Percentiles rank a stretch among this genome's conserved stretches.
Evolutionary conservation across 257 asterid genomes (phyloP).

Genomic region (Forsythia viridissima): DNA sequence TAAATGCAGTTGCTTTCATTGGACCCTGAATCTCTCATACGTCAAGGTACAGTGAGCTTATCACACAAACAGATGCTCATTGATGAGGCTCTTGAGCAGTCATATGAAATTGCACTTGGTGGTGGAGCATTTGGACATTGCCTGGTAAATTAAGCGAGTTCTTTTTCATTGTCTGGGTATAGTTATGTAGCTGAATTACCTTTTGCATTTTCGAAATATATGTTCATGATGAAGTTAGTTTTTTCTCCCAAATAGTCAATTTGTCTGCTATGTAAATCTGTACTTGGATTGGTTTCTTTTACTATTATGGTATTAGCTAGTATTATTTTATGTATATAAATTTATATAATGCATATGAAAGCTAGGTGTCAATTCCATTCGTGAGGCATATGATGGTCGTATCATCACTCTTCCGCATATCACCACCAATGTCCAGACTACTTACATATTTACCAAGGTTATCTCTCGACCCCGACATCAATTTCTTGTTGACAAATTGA

Average conservation of each 20-base stretch:
- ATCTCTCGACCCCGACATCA: too few relatives aligned
- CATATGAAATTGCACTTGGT: conserved; percentile 75
- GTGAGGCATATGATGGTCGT: too few relatives aligned
- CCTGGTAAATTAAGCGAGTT: conserved; percentile 50
- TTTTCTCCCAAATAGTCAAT: conserved; percentile 7
- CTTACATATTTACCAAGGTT: too few relatives aligned
- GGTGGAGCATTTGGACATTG: conserved; percentile 72
- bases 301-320: neutral
- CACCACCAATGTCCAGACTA: too few relatives aligned
- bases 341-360: neutral
- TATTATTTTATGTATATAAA: neutral
- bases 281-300: conserved; percentile 17
- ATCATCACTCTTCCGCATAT: too few relatives aligned
- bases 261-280: conserved; percentile 1
- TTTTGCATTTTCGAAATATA: neutral
- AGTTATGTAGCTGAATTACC: neutral
- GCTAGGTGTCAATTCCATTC: neutral
- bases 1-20: conserved; percentile 67
- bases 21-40: conserved; percentile 61
- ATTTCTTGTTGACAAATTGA: too few relatives aligned
- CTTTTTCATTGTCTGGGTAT: conserved; percentile 14
- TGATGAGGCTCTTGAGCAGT: conserved; percentile 58
- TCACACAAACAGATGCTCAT: conserved; percentile 61
- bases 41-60: conserved; percentile 68
- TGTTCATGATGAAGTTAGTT: neutral